Base-by-base conservation (phyloP, 129 eudicot species). In the Deinandra increscens region DNA sequence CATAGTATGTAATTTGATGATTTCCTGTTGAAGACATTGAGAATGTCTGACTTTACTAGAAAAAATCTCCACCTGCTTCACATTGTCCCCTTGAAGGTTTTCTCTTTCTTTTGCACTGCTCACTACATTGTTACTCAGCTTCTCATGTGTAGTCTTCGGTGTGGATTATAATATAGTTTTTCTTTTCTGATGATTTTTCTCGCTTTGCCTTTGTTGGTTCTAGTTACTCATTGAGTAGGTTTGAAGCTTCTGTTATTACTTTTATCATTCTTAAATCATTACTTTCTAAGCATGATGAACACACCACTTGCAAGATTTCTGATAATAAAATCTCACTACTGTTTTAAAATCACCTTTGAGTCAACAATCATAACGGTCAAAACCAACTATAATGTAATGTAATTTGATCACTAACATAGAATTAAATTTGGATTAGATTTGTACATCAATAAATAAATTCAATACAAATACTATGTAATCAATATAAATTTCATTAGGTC, bases 11-110 rank as follows among this genome's bases (percentile, higher is more conserved):
- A 82, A 86, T 55, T 8, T 93, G 78, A 89, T 86, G 75, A 51
- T 85, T 33, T 81, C n/a, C 95, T 43, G 90, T 90, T 69, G 98
- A 93, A 72, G 91, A 89, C 39, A 67, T 93, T 43, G 98, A 93
- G 78, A 80, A 11, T 88, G 88, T 34, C 80, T 93, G 10, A 93
- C 89, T 12, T 64, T 49, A 69, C 91, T 85, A 12, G 82, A 93
- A 74, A 41, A 42, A 61, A 74, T 41, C 91, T 88, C 42, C 79
- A 85, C 13, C 85, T 80, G 81, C 82, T 93, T 73, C 98, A 93
- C 54, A 68, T 83, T 31, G 39, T 62, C 15, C 90, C 89, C 34
- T 73, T 93, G 71, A 89, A 93, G 98, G 98, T 93, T 58, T 66
- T 41, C 10, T 42, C 58, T 68, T 34, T 69, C 50, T 56, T 51